phyloP scores from a whole-genome alignment of 768 basidiomycete genomes.

The Trametes coccinea region DNA sequence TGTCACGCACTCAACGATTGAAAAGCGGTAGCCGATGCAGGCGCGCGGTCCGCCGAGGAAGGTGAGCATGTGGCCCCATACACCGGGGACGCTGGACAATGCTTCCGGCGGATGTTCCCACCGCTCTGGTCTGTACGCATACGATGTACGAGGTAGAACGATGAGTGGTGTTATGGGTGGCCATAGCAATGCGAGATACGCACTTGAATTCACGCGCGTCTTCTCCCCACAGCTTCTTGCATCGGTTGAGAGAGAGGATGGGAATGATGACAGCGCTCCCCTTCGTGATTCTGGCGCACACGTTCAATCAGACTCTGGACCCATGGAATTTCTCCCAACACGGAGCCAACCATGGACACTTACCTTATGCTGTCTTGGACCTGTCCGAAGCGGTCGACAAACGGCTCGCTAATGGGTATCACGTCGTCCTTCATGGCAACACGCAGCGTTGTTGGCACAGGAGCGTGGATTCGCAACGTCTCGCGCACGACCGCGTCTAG shows the following conservation, averaged over 20 bases:
- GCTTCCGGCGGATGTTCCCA: constrained; percentile 53
- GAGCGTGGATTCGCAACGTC: constrained; percentile 55
- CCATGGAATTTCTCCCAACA: too few species aligned
- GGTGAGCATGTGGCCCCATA: constrained; percentile 59
- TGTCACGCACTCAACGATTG: constrained; percentile 50
- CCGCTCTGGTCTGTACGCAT: constrained; percentile 54
- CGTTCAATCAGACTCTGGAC: not conserved
- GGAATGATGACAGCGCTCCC: constrained; percentile 44
- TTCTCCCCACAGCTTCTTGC: constrained; percentile 57
- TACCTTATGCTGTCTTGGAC: constrained; percentile 19
- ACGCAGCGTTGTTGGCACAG: constrained; percentile 50
- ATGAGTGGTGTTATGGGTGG: too few species aligned
- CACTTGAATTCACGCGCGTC: constrained; percentile 57
- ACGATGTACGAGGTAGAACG: too few species aligned
- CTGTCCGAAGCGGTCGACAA: constrained; percentile 24
- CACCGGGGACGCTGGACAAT: constrained; percentile 50
- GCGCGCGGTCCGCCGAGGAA: constrained; percentile 67
- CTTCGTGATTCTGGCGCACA: constrained; percentile 21
- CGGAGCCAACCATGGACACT: not conserved
- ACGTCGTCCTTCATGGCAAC: constrained; percentile 45
- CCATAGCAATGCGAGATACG: constrained; percentile 20
- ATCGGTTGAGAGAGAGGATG: constrained; percentile 52
- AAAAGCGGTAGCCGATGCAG: constrained; percentile 69
- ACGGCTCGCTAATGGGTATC: constrained; percentile 48
- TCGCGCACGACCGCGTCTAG: constrained; percentile 67